Evolutionary conservation across 2,329 filamentous ascomycete genomes (phyloP).

Genomic region (Meredithiella fracta): DNA sequence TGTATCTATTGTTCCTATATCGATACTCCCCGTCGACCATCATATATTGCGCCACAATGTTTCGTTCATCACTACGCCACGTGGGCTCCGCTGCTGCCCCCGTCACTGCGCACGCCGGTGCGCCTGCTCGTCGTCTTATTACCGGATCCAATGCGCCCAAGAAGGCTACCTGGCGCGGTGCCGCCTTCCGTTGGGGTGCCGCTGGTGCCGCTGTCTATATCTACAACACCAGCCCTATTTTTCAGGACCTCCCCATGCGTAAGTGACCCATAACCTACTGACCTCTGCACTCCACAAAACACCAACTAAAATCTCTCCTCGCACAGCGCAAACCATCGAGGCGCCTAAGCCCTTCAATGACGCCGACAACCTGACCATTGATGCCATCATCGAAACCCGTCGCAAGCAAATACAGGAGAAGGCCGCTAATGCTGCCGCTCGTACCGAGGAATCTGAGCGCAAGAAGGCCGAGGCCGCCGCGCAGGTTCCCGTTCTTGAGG

Average conservation of each 20-base stretch:
- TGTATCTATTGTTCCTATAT: not conserved
- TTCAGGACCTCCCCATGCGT: constrained; percentile 70
- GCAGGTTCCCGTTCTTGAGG: not conserved
- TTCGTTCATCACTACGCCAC: constrained; percentile 14
- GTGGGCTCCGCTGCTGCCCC: constrained; percentile 8
- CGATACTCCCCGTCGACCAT: not conserved
- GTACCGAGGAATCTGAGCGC: constrained; percentile 19
- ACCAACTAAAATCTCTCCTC: not conserved
- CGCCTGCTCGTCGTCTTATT: constrained; percentile 26
- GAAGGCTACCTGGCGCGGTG: constrained; percentile 68
- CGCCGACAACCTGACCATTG: constrained; percentile 44
- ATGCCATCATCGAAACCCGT: constrained; percentile 50
- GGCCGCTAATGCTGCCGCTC: constrained; percentile 17
- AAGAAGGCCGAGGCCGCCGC: constrained; percentile 11
- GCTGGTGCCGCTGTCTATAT: constrained; percentile 71
- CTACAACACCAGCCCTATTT: constrained; percentile 79
- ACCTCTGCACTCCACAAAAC: not conserved
- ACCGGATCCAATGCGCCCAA: constrained; percentile 45
- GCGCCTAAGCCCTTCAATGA: constrained; percentile 31
- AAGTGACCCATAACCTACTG: constrained; percentile 1
- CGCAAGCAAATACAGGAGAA: constrained; percentile 30
- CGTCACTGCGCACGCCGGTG: not conserved
- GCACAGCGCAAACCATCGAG: constrained; percentile 9
- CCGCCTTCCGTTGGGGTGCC: constrained; percentile 54
- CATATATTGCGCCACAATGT: constrained; percentile 7